A percentile compares a stretch with the other conserved stretches of the same genome.
These are phyloP conservation scores for Phylloporus sp. DNA, from an alignment of 768 basidiomycete genomes.

Conservation along the genomic window DNA sequence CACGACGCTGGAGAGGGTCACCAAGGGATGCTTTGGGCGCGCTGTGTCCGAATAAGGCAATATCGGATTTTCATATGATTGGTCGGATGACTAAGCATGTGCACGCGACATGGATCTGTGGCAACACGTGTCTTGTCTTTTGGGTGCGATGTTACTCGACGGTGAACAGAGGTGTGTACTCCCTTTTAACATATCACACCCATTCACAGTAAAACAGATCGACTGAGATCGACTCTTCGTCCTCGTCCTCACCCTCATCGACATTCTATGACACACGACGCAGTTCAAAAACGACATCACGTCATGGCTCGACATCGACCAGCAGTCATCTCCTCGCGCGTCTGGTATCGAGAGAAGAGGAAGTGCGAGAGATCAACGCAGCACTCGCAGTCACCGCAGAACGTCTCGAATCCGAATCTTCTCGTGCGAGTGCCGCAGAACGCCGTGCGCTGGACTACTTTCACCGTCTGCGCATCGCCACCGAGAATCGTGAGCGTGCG, in stretches of 20 bases:
- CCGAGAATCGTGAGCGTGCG: slow-evolving; percentile 36
- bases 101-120: slow-evolving; percentile 23
- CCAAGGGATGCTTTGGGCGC: neutral
- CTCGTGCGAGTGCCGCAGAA: slow-evolving; percentile 43
- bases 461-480: slow-evolving; percentile 37
- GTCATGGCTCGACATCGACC: slow-evolving; percentile 26
- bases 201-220: too few relatives aligned
- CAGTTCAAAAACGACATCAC: slow-evolving; percentile 26
- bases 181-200: too few relatives aligned
- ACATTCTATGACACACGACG: slow-evolving; percentile 16
- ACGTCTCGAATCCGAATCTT: slow-evolving; percentile 40
- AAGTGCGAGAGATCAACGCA: slow-evolving; percentile 30
- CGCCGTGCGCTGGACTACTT: slow-evolving; percentile 46
- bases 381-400: slow-evolving; percentile 23
- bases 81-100: slow-evolving; percentile 26
- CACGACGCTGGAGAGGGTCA: slow-evolving; percentile 1
- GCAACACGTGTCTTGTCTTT: too few relatives aligned
- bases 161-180: slow-evolving; percentile 26
- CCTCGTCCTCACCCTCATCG: slow-evolving; percentile 27
- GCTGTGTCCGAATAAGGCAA: slow-evolving; percentile 18
- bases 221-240: slow-evolving; percentile 29
- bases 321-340: slow-evolving; percentile 30
- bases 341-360: slow-evolving; percentile 29
- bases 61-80: slow-evolving; percentile 26
- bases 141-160: slow-evolving; percentile 28